Percentiles rank a stretch among this genome's conserved stretches.
Evolutionary conservation across 1,284 basidiomycete genomes (phyloP).

Genomic region (Leccinum fuscescens): DNA sequence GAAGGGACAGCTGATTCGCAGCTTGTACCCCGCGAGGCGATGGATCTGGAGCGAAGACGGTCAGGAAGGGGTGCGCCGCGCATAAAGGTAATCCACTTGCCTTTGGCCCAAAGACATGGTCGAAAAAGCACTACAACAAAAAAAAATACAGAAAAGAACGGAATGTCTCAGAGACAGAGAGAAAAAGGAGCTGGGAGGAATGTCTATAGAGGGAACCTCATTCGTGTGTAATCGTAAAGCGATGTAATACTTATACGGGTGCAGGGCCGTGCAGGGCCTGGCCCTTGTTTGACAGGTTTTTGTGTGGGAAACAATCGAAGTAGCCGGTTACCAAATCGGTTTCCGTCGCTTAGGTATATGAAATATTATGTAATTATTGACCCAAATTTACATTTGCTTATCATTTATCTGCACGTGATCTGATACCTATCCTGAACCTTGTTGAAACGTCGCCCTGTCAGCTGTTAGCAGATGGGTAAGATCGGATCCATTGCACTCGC

Average conservation of each 20-base stretch:
- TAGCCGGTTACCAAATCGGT: not conserved
- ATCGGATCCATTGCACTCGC: not conserved
- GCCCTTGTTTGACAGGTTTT: not conserved
- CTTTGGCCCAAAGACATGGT: slow-evolving; percentile 14
- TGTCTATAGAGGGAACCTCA: not conserved
- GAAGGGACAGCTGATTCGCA: slow-evolving; percentile 58
- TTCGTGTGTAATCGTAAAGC: not conserved
- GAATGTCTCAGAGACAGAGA: not conserved
- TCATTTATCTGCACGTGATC: not conserved
- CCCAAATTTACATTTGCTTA: not conserved
- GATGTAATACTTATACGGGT: not conserved
- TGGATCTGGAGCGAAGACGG: slow-evolving; percentile 8
- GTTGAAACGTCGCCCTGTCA: not conserved
- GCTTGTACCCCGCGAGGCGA: slow-evolving; percentile 6
- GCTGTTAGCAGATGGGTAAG: not conserved
- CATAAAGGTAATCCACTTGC: slow-evolving; percentile 1
- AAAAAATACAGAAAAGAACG: not conserved
- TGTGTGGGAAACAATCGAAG: not conserved
- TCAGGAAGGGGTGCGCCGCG: slow-evolving; percentile 4
- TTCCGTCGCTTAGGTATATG: not conserved
- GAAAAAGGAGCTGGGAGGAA: not conserved
- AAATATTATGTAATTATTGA: not conserved
- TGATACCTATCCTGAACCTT: not conserved
- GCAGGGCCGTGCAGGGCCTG: not conserved
- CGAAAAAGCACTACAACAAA: not conserved